Evolutionary conservation across 1,284 basidiomycete species (phyloP).

Genomic region (Ceratobasidium sp.): DNA sequence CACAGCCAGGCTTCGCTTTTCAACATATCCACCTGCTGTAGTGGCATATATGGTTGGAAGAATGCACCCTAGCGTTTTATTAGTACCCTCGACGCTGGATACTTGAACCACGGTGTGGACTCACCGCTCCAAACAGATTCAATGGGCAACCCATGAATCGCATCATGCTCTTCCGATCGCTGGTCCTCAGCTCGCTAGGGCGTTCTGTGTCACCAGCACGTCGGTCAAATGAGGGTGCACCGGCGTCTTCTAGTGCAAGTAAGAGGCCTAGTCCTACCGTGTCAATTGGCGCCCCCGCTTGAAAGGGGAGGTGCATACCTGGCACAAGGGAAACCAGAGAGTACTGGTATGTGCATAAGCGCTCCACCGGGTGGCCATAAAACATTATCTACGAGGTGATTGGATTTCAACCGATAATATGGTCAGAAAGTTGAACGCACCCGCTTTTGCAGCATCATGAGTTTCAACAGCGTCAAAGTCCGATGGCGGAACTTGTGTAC

Average conservation of each 20-base stretch:
- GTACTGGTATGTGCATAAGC: slow-evolving; percentile 96
- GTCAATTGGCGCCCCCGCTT: not conserved
- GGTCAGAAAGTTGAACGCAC: slow-evolving; percentile 53
- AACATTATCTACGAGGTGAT: slow-evolving; percentile 80
- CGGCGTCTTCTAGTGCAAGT: slow-evolving; percentile 88
- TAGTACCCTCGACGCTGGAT: not conserved
- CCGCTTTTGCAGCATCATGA: slow-evolving; percentile 90
- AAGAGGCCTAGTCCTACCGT: slow-evolving; percentile 65
- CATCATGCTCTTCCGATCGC: slow-evolving; percentile 89
- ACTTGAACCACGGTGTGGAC: not conserved
- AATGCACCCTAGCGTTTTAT: slow-evolving; percentile 73
- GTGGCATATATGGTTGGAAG: slow-evolving; percentile 96
- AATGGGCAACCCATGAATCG: slow-evolving; percentile 90
- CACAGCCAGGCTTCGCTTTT: slow-evolving; percentile 85
- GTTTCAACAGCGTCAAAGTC: slow-evolving; percentile 92
- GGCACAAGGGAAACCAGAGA: slow-evolving; percentile 86
- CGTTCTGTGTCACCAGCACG: slow-evolving; percentile 70
- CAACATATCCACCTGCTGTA: slow-evolving; percentile 93
- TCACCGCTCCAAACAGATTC: slow-evolving; percentile 81
- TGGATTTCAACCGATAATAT: not conserved
- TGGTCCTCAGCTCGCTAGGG: slow-evolving; percentile 84
- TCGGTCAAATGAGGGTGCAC: slow-evolving; percentile 82
- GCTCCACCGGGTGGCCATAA: slow-evolving; percentile 95
- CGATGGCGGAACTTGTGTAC: slow-evolving; percentile 94
- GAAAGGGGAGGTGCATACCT: slow-evolving; percentile 56